Base-by-base conservation (phyloP, 495 filamentous ascomycete genomes). In the Aspergillus nanangensis region DNA sequence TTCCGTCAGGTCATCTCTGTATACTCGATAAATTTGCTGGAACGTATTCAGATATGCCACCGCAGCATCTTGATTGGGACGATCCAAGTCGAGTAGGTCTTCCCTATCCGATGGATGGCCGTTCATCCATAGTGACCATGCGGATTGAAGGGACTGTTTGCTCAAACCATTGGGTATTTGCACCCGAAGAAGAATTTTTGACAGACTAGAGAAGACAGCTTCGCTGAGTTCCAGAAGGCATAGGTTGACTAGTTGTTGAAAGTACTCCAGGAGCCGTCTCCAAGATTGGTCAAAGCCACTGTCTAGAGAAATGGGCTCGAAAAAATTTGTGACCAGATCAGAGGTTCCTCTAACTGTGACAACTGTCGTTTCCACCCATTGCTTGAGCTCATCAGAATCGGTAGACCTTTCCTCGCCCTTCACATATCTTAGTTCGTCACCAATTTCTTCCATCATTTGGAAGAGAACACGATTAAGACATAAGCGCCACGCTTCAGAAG, bases 381-480 rank as follows among this genome's bases (percentile, higher is more conserved):
- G 76, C 29, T 66, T 71, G 25, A 61, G 56, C 5, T 73, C 71
- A 21, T 64, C 57, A 3, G 54, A 37, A 24, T n/a, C n/a, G n/a
- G 47, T 51, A 19, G 38, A 10, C 21, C 35, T 57, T 41, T 36
- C 52, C 43, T 56, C 66, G 45, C 10, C 48, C 41, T 42, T 56
- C 9, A 52, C 50, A 21, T 50, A 45, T 7, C 45, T 40, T n/a
- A 60, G 46, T 17, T 48, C 60, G 41, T 40, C 51, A 42, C 61
- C 65, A 31, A 63, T 73, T 60, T 57, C 66, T 40, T 78, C 69
- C 36, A 94, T 69, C 71, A 95, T 81, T 32, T 76, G 77, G 56
- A 92, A 88, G 8, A 95, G 72, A 7, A 95, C 84, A 8, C 80
- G 78, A 44, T 84, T 83, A 38, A 95, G 76, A 59, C 89, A 95